These are phyloP conservation scores for Melocanna baccifera DNA, from an alignment of 176 grass and related monocot genomes.

Conservation along the genomic window DNA sequence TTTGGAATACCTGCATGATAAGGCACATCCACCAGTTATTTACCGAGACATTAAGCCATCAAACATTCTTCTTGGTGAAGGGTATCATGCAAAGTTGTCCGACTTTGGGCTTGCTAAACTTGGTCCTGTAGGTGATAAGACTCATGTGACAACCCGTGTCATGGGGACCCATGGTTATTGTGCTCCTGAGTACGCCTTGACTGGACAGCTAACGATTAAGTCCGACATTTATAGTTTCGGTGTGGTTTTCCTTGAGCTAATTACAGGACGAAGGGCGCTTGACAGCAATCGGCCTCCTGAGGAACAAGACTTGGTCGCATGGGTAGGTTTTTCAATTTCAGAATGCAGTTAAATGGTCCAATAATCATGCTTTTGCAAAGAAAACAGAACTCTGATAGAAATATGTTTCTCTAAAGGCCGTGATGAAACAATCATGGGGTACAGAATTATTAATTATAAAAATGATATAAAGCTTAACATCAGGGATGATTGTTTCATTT, in stretches of 20 bases:
- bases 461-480: background rate
- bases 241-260: conserved; percentile 71
- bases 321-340: conserved; percentile 55
- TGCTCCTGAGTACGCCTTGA: conserved; percentile 73
- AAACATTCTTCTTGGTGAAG: conserved; percentile 78
- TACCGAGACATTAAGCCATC: conserved; percentile 82
- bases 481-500: background rate
- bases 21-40: conserved; percentile 63
- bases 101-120: conserved; percentile 88
- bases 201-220: conserved; percentile 68
- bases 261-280: conserved; percentile 68
- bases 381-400: background rate
- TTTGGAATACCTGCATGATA: conserved; percentile 74
- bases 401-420: background rate
- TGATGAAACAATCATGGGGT: background rate
- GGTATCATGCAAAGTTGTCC: conserved; percentile 63
- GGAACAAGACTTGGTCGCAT: conserved; percentile 63
- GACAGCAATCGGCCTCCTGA: conserved; percentile 50
- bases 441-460: background rate
- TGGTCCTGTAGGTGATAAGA: conserved; percentile 72
- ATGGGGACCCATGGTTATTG: conserved; percentile 89
- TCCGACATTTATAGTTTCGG: conserved; percentile 89
- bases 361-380: conserved; percentile 1
- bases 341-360: conserved; percentile 16
- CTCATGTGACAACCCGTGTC: conserved; percentile 80